Base-by-base conservation (phyloP, 1,284 basidiomycete species). In the Malassezia dermatis region DNA sequence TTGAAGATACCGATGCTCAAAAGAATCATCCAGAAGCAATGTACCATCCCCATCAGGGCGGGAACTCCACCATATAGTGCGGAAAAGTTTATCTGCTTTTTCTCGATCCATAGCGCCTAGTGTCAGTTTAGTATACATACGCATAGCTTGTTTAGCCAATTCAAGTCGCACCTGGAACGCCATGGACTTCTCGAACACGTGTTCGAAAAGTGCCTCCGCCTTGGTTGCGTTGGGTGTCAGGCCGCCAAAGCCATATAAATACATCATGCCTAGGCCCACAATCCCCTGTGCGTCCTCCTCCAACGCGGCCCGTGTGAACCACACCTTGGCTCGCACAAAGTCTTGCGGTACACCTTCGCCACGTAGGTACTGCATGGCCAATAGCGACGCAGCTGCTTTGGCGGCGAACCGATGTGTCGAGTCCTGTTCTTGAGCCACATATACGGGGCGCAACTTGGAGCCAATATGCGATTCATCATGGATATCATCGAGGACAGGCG, bases 281-380 rank as follows among this genome's bases (percentile, higher is more conserved):
- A 86, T 82, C 53, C 84, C 86, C 73, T 94, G 90, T 59, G 84
- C 81, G 65, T 96, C 89, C 28, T 84, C 84, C 24, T 61, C 60
- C 23, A 61, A 59, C 31, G 72, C 84, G 0, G 89, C 93, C 41
- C 91, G 80, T 65, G 89, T 85, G 67, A 91, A 91, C 94, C 94
- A 99, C 76, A 93, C 82, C 77, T 84, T 88, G 12, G 93, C 94
- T 56, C 83, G 77, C 19, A 77, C 78, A 37, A 81, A 80, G 75
- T 96, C 88, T 61, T 81, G 80, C 66, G 84, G 84, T 23, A 89
- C 83, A 8, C 93, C 93, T 73, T 98, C 94, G 0, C 93, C 93
- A 34, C 94, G 80, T 35, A 99, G 76, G 64, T 86, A 88, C 89
- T 98, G 95, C 54, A 87, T 81, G 0, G 93, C 94, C 1, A 98